Conservation (phyloP, 2,329 filamentous ascomycete species). For the Microsporum canis region DNA sequence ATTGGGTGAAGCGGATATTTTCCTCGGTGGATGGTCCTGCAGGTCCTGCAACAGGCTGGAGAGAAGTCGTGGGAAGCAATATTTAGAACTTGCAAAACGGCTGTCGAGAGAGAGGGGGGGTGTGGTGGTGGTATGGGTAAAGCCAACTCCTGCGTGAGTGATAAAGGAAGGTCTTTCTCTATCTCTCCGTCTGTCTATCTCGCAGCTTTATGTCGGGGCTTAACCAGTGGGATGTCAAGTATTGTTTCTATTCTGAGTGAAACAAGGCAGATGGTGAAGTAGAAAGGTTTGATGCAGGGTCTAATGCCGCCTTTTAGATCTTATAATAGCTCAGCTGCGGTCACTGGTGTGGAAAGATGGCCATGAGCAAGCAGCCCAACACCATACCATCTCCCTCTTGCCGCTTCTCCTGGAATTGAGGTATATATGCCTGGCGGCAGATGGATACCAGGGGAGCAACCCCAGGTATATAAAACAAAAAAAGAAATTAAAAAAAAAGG, state of each 20-base stretch:
- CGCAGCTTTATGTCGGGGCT: neutral
- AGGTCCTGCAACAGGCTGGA: slow-evolving; percentile 2
- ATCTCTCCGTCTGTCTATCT: neutral
- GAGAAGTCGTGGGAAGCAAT: neutral
- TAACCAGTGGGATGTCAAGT: neutral
- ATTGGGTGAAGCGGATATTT: slow-evolving; percentile 7
- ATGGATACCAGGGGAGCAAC: neutral
- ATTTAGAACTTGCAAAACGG: neutral
- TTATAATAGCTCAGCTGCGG: neutral
- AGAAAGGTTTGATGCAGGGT: neutral
- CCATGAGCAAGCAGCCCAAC: neutral
- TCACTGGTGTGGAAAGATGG: neutral
- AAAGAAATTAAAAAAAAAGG: neutral
- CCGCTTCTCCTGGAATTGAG: neutral
- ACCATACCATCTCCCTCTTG: neutral
- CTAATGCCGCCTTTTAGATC: neutral
- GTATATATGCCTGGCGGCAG: neutral
- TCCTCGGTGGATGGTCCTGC: slow-evolving; percentile 1
- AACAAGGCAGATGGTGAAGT: neutral
- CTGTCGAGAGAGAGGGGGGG: neutral
- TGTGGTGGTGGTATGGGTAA: too few relatives aligned
- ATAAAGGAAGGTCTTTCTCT: neutral
- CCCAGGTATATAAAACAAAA: neutral
- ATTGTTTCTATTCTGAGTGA: slow-evolving; percentile 4
- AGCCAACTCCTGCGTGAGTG: neutral